phyloP scores from a whole-genome alignment of 2,329 filamentous ascomycete genomes.

The Colletotrichum godetiae region DNA sequence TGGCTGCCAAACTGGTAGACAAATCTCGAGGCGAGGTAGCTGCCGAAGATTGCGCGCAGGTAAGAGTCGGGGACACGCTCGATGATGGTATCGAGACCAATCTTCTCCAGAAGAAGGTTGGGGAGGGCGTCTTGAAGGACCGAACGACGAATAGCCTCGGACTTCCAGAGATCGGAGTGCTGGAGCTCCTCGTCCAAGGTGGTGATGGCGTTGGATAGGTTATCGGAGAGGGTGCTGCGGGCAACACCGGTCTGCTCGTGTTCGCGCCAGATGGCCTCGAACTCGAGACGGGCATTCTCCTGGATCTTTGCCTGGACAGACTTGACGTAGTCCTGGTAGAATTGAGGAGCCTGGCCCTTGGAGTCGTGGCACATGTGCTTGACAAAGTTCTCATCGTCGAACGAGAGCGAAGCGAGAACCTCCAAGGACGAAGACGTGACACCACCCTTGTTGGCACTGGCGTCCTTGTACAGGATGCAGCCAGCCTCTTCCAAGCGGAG shows the following conservation, averaged over 20 bases:
- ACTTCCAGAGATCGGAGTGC: constrained; percentile 90
- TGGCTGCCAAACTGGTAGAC: constrained; percentile 95
- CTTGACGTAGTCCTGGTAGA: constrained; percentile 94
- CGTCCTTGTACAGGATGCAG: constrained; percentile 96
- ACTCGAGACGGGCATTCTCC: constrained; percentile 92
- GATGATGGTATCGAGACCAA: constrained; percentile 90
- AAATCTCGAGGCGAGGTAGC: constrained; percentile 93
- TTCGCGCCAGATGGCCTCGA: constrained; percentile 98
- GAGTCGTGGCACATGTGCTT: constrained; percentile 92
- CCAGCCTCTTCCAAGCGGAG: constrained; percentile 94
- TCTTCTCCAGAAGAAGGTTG: constrained; percentile 84
- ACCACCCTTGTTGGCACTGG: constrained; percentile 97
- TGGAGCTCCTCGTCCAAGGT: constrained; percentile 96
- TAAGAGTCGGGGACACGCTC: constrained; percentile 91
- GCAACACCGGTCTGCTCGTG: constrained; percentile 83
- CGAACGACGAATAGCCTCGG: constrained; percentile 79
- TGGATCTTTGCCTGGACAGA: constrained; percentile 91
- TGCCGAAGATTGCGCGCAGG: constrained; percentile 94
- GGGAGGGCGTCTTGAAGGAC: constrained; percentile 90
- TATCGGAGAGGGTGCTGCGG: constrained; percentile 90
- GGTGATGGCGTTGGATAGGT: constrained; percentile 92
- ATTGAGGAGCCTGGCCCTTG: constrained; percentile 80
- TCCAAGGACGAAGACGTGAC: constrained; percentile 98
- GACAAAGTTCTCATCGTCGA: constrained; percentile 89
- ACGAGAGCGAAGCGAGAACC: constrained; percentile 92